Percentiles rank a stretch among this genome's conserved stretches.
These are phyloP conservation scores for Auriscalpium microsporum DNA, from an alignment of 768 basidiomycete genomes.

Conservation along the genomic window DNA sequence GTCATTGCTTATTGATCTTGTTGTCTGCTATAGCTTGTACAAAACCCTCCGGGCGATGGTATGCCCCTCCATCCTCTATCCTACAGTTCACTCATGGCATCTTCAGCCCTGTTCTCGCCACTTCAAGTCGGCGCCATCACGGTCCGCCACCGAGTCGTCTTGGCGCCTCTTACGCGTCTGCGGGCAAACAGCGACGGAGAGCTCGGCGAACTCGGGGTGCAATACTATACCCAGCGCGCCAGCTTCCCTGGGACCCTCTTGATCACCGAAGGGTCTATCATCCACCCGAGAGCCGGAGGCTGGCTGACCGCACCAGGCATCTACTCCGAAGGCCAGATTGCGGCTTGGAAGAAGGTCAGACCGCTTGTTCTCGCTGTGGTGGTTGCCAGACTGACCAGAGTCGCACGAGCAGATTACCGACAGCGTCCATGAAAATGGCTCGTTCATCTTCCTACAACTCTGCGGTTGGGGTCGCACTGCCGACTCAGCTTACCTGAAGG, in stretches of 20 bases:
- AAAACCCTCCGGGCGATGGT: too few species aligned
- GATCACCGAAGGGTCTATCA: conserved; percentile 50
- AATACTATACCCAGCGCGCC: conserved; percentile 43
- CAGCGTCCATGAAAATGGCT: conserved; percentile 35
- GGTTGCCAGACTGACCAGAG: background rate
- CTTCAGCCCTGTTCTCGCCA: too few species aligned
- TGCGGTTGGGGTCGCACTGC: conserved; percentile 40
- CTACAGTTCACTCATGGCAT: too few species aligned
- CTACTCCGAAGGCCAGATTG: conserved; percentile 40
- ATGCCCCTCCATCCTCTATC: too few species aligned
- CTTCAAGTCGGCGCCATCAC: too few species aligned
- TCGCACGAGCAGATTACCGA: conserved; percentile 24
- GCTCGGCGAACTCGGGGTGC: conserved; percentile 27
- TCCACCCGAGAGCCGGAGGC: conserved; percentile 43
- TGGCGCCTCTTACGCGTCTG: conserved; percentile 45
- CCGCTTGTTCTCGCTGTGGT: background rate
- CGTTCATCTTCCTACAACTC: conserved; percentile 36
- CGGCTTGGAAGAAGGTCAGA: conserved; percentile 44
- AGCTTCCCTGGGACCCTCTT: conserved; percentile 42
- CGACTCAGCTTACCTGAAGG: conserved; percentile 9
- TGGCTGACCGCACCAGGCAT: conserved; percentile 36
- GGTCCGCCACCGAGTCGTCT: conserved; percentile 44
- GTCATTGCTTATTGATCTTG: too few species aligned
- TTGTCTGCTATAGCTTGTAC: too few species aligned
- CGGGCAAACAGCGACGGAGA: conserved; percentile 30